These are phyloP conservation scores for Collybia sordida DNA, from an alignment of 768 basidiomycete species.

Conservation along the genomic window DNA sequence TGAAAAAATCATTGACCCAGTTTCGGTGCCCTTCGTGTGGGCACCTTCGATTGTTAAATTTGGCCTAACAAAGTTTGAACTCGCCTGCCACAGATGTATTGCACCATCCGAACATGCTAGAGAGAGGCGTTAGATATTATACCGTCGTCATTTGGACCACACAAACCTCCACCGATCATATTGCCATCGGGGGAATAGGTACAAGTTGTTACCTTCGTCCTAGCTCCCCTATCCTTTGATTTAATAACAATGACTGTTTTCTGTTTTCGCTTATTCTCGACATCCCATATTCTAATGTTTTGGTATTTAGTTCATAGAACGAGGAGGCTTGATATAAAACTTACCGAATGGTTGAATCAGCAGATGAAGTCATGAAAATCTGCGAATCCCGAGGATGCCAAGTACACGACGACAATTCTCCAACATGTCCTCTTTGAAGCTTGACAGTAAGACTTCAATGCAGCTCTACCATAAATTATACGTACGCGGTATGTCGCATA, in stretches of 20 bases:
- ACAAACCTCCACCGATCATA: conserved; percentile 81
- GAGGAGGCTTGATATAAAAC: conserved; percentile 14
- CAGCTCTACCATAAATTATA: conserved; percentile 13
- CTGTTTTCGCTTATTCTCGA: conserved; percentile 89
- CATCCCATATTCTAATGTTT: conserved; percentile 85
- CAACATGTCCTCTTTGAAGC: conserved; percentile 84
- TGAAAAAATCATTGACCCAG: conserved; percentile 85
- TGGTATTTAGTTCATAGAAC: neutral
- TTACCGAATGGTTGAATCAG: conserved; percentile 92
- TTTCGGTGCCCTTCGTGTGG: conserved; percentile 83
- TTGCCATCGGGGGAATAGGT: conserved; percentile 89
- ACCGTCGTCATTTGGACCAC: conserved; percentile 3
- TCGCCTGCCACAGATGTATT: conserved; percentile 90
- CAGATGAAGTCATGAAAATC: conserved; percentile 89
- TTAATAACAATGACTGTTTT: conserved; percentile 96
- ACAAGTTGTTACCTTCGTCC: conserved; percentile 88
- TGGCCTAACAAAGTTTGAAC: conserved; percentile 91
- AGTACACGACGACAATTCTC: conserved; percentile 82
- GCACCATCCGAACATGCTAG: conserved; percentile 90
- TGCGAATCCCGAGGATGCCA: conserved; percentile 92
- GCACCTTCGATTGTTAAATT: conserved; percentile 85
- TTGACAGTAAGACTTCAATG: conserved; percentile 3
- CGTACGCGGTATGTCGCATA: conserved; percentile 97
- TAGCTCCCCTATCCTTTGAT: conserved; percentile 90
- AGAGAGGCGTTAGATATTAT: neutral